A percentile compares a stretch with the other conserved stretches of the same genome.
Conservation (phyloP, 1,284 basidiomycete genomes). For the Heterobasidion occidentale region DNA sequence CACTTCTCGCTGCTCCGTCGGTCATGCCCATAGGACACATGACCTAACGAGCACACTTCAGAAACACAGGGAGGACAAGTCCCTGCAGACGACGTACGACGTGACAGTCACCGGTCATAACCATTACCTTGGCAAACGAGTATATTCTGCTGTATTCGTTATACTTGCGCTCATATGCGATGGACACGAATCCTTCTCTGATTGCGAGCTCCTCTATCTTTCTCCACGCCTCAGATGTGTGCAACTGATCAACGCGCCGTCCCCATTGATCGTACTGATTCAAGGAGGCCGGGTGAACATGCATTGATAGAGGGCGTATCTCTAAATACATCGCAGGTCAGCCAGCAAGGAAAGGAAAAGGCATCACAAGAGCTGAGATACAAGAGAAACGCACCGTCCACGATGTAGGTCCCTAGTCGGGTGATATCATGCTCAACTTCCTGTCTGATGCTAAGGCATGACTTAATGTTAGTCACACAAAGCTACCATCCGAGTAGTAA, state of each 20-base stretch:
- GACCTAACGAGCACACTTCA: slow-evolving; percentile 38
- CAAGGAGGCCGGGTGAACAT: slow-evolving; percentile 39
- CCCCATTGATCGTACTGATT: slow-evolving; percentile 70
- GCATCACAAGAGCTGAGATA: too few relatives aligned
- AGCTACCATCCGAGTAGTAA: too few relatives aligned
- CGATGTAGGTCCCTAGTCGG: neutral
- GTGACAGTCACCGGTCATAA: slow-evolving; percentile 55
- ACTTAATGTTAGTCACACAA: too few relatives aligned
- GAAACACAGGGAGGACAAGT: neutral
- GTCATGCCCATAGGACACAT: slow-evolving; percentile 74
- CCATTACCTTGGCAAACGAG: slow-evolving; percentile 54
- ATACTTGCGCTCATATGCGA: slow-evolving; percentile 55
- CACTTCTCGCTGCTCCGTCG: slow-evolving; percentile 61
- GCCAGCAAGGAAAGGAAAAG: neutral
- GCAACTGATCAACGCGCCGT: slow-evolving; percentile 50
- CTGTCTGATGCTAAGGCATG: neutral
- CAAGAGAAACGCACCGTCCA: too few relatives aligned
- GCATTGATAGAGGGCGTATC: slow-evolving; percentile 38
- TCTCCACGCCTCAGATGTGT: slow-evolving; percentile 43
- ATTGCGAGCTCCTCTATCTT: slow-evolving; percentile 59
- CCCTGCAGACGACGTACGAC: slow-evolving; percentile 31
- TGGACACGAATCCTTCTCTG: slow-evolving; percentile 60
- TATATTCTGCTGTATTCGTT: slow-evolving; percentile 50
- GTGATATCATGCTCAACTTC: neutral
- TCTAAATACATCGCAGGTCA: slow-evolving; percentile 22